Conservation (phyloP, 257 asterid species). For the Plantago major region DNA sequence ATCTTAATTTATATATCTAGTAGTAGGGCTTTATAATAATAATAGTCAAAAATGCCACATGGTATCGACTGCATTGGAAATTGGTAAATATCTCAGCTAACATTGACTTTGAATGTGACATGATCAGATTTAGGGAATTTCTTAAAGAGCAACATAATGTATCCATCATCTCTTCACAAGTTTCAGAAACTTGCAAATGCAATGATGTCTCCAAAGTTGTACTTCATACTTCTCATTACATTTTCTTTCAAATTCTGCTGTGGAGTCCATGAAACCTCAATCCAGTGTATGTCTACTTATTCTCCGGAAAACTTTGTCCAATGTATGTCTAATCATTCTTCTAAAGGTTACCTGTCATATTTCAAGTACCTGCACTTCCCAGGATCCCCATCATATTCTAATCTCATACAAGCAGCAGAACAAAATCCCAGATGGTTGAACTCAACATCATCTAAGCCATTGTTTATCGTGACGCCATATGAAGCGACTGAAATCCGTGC, state of each 20-base stretch:
- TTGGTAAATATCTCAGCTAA: no score
- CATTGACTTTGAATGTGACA: no score
- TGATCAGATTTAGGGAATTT: no score
- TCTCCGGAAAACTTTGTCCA: no score
- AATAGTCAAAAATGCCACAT: no score
- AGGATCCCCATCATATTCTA: slow-evolving; percentile 23
- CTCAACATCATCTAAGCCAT: slow-evolving; percentile 31
- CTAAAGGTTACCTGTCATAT: slow-evolving; percentile 11
- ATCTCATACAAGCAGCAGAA: slow-evolving; percentile 32
- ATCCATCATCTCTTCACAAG: neutral
- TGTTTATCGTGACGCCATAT: slow-evolving; percentile 38
- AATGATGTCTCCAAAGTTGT: neutral
- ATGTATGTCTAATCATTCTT: slow-evolving; percentile 4
- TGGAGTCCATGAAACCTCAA: slow-evolving; percentile 12
- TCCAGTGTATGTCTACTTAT: slow-evolving; percentile 26
- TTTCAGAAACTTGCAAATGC: neutral
- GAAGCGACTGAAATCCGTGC: slow-evolving; percentile 33
- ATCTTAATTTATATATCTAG: no score
- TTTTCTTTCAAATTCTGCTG: neutral
- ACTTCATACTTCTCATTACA: neutral
- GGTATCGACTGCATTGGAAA: no score
- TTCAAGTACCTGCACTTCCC: slow-evolving; percentile 26
- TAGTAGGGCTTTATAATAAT: no score
- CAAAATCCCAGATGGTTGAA: slow-evolving; percentile 52
- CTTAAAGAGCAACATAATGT: neutral